phyloP scores from a whole-genome alignment of 1,284 basidiomycete species.

The Trichosporon ovoides region DNA sequence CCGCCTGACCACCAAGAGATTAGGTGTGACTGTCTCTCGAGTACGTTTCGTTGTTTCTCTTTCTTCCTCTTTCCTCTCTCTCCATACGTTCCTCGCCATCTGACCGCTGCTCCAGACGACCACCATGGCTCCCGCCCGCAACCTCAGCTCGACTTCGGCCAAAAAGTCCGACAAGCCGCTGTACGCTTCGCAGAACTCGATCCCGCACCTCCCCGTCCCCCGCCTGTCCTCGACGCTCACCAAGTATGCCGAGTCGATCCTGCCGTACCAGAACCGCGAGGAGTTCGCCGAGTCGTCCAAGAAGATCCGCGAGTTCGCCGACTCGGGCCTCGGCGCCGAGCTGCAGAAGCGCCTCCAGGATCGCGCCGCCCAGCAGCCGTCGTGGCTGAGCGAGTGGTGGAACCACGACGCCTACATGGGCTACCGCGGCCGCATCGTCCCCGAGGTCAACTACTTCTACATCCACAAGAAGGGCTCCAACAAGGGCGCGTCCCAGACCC shows the following conservation, averaged over 20 bases:
- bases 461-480: constrained; percentile 69
- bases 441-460: constrained; percentile 94
- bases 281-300: constrained; percentile 60
- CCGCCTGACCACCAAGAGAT: constrained; percentile 5
- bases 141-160: constrained; percentile 12
- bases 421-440: constrained; percentile 71
- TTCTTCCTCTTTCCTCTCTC: not conserved
- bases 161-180: constrained; percentile 53
- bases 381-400: constrained; percentile 98
- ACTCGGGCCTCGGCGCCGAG: constrained; percentile 63
- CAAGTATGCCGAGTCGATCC: constrained; percentile 80
- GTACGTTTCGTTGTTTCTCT: not conserved
- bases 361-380: constrained; percentile 62
- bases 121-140: constrained; percentile 14
- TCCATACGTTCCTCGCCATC: not conserved
- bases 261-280: constrained; percentile 64
- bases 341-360: constrained; percentile 76
- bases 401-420: constrained; percentile 72
- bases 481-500: constrained; percentile 56
- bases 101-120: constrained; percentile 3
- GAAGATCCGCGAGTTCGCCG: constrained; percentile 64
- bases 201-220: constrained; percentile 81
- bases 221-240: constrained; percentile 68
- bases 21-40: constrained; percentile 7
- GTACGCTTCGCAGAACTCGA: constrained; percentile 70